Evolutionary conservation across 2,329 filamentous ascomycete genomes (phyloP).

Genomic region (Cladophialophora chaetospira): DNA sequence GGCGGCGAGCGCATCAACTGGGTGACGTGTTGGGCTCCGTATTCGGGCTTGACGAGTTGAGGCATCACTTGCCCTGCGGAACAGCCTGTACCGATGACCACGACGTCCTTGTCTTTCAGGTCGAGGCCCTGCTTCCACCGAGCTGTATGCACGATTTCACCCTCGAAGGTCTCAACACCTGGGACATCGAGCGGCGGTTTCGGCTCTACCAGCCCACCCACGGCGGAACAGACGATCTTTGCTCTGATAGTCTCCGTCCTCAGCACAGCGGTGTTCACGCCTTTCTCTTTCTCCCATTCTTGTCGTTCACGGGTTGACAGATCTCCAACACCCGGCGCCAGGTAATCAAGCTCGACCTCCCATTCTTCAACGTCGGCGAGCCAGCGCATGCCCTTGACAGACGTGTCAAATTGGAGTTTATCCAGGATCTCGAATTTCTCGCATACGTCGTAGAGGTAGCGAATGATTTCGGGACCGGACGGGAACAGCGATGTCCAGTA

Average conservation of each 20-base stretch:
- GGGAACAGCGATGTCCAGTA: conserved; percentile 55
- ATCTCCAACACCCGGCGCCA: conserved; percentile 58
- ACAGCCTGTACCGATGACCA: conserved; percentile 62
- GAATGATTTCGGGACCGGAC: conserved; percentile 52
- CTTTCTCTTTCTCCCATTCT: conserved; percentile 47
- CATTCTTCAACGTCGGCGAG: conserved; percentile 56
- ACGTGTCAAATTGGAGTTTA: conserved; percentile 61
- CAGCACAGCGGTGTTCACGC: conserved; percentile 51
- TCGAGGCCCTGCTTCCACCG: conserved; percentile 55
- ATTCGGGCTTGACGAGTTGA: conserved; percentile 47
- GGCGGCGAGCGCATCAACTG: conserved; percentile 62
- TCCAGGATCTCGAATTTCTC: conserved; percentile 54
- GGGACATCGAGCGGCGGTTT: conserved; percentile 52
- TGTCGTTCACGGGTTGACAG: conserved; percentile 51
- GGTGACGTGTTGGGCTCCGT: conserved; percentile 58
- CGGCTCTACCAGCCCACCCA: conserved; percentile 57
- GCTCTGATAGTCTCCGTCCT: conserved; percentile 55
- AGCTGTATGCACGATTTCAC: conserved; percentile 60
- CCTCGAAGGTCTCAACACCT: conserved; percentile 57
- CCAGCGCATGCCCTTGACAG: conserved; percentile 57
- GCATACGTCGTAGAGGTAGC: conserved; percentile 58
- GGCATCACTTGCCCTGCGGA: conserved; percentile 61
- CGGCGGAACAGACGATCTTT: conserved; percentile 58
- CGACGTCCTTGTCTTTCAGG: conserved; percentile 57
- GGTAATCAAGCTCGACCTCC: conserved; percentile 55